Conservation (phyloP, 495 filamentous ascomycete genomes). For the Chlorociboria aeruginascens region DNA sequence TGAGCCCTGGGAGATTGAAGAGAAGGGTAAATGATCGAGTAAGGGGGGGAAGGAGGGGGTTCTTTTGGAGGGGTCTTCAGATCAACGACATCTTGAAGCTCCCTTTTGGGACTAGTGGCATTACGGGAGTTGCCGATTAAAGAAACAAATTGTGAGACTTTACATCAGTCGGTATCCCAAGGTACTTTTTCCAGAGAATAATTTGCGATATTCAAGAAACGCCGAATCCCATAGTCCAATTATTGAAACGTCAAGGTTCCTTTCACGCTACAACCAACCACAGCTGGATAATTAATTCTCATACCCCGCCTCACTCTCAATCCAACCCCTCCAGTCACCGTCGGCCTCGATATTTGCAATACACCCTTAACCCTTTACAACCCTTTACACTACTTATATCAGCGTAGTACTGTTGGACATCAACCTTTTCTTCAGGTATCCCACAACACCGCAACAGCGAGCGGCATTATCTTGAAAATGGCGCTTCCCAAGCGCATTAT, state of each 20-base stretch:
- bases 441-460: background rate
- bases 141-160: background rate
- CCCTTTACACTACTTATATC: no score
- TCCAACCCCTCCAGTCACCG: no score
- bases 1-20: no score
- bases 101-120: background rate
- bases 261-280: no score
- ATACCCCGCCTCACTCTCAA: no score
- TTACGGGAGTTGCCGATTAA: background rate
- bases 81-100: background rate
- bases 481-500: constrained; percentile 91
- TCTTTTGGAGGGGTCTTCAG: background rate
- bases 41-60: background rate
- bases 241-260: background rate
- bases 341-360: no score
- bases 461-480: constrained; percentile 1
- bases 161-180: background rate
- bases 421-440: background rate
- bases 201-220: background rate
- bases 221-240: background rate
- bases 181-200: background rate
- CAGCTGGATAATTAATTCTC: no score
- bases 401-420: no score
- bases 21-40: background rate
- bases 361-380: no score